Evolutionary conservation across 164 flowering plant species (phyloP), one percentile per base, ranked within the genome.

Genomic region (Vitis vinifera): DNA sequence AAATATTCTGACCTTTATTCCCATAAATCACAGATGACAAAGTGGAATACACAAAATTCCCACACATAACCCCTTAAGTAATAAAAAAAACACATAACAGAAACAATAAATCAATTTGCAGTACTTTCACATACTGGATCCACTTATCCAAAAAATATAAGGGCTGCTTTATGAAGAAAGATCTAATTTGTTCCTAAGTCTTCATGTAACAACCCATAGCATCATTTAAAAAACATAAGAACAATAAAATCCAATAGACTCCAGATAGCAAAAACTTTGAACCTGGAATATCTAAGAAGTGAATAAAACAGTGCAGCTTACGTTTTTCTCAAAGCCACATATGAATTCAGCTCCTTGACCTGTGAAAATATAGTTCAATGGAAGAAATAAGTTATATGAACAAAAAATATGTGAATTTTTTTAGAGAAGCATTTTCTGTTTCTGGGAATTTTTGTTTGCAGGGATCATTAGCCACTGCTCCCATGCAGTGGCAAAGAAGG

Each of bases 321-420:
- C 98, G 93, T 93, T 87, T 95, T 93, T 71, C 99, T 87, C 79
- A 93, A 80, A 59, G 88, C 90, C 71, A 95, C 98, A 78, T 89
- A 95, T 44, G 99, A 93, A 76, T 93, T 95, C 74, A 95, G 78
- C 83, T 95, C 99, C 77, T 95, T 95, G 78, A 95, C 93, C 99
- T 95, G 94, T 84, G 81, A 77, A 67, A 75, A 27, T 5, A n/a
- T 52, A 62, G 49, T 11, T 56, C 19, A 55, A 55, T 37, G 27
- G 17, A 23, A 65, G n/a, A n/a, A 61, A 65, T 48, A 62, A 53
- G 27, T 56, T n/a, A 37, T 8, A 23, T 1, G 31, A 30, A 12
- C 27, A 61, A 61, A 61, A 31, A 23, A 29, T 61, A 61, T 61
- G 48, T 27, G 4, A 37, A 37, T 37, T 37, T 37, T 3, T 37